A percentile compares a stretch with the other conserved stretches of the same genome.
Evolutionary conservation across 2,329 filamentous ascomycete genomes (phyloP).

Genomic region (Microdochium trichocladiopsis): DNA sequence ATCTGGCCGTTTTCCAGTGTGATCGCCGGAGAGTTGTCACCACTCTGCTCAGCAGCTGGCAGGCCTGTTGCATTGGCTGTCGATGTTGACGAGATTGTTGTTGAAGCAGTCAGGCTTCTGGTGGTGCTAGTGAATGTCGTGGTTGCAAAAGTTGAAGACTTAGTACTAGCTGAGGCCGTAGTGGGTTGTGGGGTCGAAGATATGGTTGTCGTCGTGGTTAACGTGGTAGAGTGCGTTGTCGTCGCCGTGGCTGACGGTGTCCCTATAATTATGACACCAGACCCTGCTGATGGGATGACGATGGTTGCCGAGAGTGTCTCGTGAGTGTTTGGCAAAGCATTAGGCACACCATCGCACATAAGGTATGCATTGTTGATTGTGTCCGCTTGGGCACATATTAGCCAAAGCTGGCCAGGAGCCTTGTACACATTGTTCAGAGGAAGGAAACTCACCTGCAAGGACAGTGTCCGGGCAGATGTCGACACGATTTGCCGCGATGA

Average conservation of each 20-base stretch:
- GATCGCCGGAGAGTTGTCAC: neutral
- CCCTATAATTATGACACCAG: constrained; percentile 18
- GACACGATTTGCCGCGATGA: constrained; percentile 42
- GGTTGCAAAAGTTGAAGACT: constrained; percentile 3
- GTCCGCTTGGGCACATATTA: constrained; percentile 17
- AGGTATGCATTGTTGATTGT: constrained; percentile 42
- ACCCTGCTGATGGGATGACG: constrained; percentile 19
- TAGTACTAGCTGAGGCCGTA: constrained; percentile 7
- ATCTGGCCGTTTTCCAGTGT: constrained; percentile 37
- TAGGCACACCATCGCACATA: constrained; percentile 48
- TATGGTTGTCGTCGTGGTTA: constrained; percentile 5
- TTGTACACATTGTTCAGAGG: constrained; percentile 7
- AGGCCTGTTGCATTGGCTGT: neutral
- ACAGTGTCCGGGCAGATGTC: constrained; percentile 45
- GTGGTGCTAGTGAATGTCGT: constrained; percentile 8
- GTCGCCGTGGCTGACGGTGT: constrained; percentile 8
- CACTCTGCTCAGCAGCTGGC: neutral
- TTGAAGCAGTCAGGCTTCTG: neutral
- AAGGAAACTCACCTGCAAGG: constrained; percentile 23
- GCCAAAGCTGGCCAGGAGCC: no score
- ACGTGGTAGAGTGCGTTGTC: constrained; percentile 7
- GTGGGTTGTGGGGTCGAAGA: constrained; percentile 2
- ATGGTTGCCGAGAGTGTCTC: constrained; percentile 51
- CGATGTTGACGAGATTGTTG: constrained; percentile 1
- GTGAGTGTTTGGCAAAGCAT: constrained; percentile 51